Percentiles rank a stretch among this genome's conserved stretches.
phyloP scores from a whole-genome alignment of 768 basidiomycete genomes.

The Mycena leptocephala region DNA sequence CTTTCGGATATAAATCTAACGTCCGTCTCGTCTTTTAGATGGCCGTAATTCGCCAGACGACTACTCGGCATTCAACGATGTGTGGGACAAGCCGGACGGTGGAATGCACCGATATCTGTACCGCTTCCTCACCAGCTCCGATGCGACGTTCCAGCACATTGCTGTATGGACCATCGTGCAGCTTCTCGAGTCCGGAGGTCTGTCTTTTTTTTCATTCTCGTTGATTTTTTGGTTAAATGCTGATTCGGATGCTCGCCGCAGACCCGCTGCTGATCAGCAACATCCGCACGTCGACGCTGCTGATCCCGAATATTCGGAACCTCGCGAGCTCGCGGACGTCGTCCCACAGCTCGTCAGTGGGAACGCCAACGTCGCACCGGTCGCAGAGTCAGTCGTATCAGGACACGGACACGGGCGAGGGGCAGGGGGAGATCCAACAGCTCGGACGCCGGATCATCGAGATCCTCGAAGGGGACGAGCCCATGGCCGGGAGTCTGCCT shows the following conservation, averaged over 20 bases:
- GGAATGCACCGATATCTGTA: constrained; percentile 97
- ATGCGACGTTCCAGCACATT: constrained; percentile 99
- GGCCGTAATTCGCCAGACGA: constrained; percentile 86
- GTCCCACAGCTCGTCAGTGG: constrained; percentile 81
- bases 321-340: constrained; percentile 82
- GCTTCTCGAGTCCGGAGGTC: constrained; percentile 95
- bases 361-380: constrained; percentile 81
- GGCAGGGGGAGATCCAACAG: constrained; percentile 92
- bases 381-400: constrained; percentile 82
- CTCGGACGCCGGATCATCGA: constrained; percentile 91
- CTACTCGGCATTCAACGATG: constrained; percentile 97
- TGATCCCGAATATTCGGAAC: constrained; percentile 90
- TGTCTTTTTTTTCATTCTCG: not conserved
- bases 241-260: constrained; percentile 43
- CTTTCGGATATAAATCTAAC: constrained; percentile 16
- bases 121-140: constrained; percentile 92
- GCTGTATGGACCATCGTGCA: constrained; percentile 99
- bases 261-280: constrained; percentile 93
- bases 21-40: constrained; percentile 61
- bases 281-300: constrained; percentile 86
- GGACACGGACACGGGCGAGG: constrained; percentile 89
- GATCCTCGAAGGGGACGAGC: constrained; percentile 83
- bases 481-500: constrained; percentile 72
- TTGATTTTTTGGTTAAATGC: not conserved
- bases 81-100: constrained; percentile 98